These are phyloP conservation scores for Pyrenochaeta sp. DNA, from an alignment of 2,329 filamentous ascomycete species.

Conservation along the genomic window DNA sequence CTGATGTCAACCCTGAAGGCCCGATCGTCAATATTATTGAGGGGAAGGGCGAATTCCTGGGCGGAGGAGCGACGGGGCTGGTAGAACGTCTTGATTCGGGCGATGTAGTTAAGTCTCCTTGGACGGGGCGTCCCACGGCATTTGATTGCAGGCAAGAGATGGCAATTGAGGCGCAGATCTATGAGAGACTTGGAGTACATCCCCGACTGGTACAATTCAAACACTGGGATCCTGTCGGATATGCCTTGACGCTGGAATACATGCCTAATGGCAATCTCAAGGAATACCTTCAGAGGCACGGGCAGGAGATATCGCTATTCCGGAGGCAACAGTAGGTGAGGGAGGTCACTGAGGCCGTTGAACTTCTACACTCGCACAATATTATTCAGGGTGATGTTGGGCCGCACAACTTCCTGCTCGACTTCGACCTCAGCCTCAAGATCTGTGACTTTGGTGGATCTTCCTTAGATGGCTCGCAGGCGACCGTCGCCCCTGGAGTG, in stretches of 20 bases:
- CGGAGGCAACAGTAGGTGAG: conserved; percentile 7
- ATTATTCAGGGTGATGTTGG: conserved; percentile 8
- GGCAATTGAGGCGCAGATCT: neutral
- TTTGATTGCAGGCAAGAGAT: neutral
- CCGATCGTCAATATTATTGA: neutral
- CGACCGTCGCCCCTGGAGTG: conserved; percentile 1
- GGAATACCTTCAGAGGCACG: conserved; percentile 2
- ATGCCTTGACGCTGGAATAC: conserved; percentile 8
- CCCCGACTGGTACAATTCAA: conserved; percentile 1
- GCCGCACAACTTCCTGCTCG: conserved; percentile 7
- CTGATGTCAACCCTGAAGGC: neutral
- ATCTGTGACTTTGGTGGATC: conserved; percentile 7
- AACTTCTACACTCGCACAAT: conserved; percentile 6
- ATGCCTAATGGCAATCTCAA: conserved; percentile 10
- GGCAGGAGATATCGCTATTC: conserved; percentile 2
- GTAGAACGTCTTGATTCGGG: neutral
- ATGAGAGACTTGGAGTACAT: neutral
- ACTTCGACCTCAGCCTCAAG: conserved; percentile 3
- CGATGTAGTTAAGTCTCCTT: neutral
- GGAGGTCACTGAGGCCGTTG: conserved; percentile 5
- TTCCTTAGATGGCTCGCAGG: conserved; percentile 4
- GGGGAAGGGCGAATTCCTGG: neutral
- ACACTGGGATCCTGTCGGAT: neutral
- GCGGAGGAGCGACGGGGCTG: neutral
- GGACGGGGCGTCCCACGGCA: neutral